phyloP scores from a whole-genome alignment of 257 asterid genomes.

The Nyctanthes arbortristis region DNA sequence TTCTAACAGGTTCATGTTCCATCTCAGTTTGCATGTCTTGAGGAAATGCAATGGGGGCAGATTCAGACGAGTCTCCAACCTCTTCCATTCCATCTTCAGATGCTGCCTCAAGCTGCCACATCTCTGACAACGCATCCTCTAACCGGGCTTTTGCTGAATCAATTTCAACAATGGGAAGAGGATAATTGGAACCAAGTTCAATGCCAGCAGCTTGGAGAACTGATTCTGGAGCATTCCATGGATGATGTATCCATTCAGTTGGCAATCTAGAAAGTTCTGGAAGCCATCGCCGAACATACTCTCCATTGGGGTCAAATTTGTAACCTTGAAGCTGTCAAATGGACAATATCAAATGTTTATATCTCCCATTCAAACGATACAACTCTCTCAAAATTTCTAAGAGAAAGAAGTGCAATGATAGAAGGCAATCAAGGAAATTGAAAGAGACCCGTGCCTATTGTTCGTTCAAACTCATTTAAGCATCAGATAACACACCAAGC shows the following conservation, averaged over 20 bases:
- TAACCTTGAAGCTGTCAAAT: conserved; percentile 75
- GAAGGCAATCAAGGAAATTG: neutral
- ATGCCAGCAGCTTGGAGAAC: conserved; percentile 92
- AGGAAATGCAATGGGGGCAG: conserved; percentile 70
- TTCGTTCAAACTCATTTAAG: neutral
- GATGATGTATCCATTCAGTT: conserved; percentile 94
- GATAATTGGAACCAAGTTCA: conserved; percentile 91
- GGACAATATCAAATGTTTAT: neutral
- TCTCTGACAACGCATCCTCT: conserved; percentile 68
- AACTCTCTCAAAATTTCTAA: no score
- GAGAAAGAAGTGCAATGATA: neutral
- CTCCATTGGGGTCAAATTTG: conserved; percentile 86
- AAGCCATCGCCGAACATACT: conserved; percentile 93
- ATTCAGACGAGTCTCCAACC: conserved; percentile 88
- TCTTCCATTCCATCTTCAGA: conserved; percentile 80
- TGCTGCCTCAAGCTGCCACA: conserved; percentile 82
- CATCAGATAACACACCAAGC: neutral
- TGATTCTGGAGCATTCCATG: conserved; percentile 81
- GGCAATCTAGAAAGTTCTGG: conserved; percentile 88
- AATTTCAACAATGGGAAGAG: conserved; percentile 69
- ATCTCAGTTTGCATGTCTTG: conserved; percentile 70
- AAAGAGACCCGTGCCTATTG: neutral
- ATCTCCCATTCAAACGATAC: neutral
- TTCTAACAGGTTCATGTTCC: conserved; percentile 52
- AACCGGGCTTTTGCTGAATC: conserved; percentile 68